Conservation (phyloP, 2,329 filamentous ascomycete genomes). For the Aspergillus ustus region DNA sequence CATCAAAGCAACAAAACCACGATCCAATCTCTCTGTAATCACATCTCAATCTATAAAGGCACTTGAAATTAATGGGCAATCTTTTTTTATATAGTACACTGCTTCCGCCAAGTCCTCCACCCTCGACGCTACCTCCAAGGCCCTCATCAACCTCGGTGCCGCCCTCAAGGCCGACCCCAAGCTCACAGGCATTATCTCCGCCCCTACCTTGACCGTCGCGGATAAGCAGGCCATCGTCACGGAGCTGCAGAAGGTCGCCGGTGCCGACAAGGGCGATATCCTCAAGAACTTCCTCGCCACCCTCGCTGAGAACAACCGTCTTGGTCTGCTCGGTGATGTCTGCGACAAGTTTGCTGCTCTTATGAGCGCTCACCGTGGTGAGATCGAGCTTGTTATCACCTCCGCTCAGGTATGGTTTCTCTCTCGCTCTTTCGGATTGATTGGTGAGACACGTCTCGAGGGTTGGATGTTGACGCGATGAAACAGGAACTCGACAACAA, state of each 20-base stretch:
- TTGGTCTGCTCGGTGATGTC: slow-evolving; percentile 79
- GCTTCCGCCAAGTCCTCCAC: slow-evolving; percentile 85
- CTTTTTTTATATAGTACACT: slow-evolving; percentile 72
- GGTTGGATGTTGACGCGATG: background rate
- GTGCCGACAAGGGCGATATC: slow-evolving; percentile 73
- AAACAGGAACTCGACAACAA: slow-evolving; percentile 79
- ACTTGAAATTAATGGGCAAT: slow-evolving; percentile 18
- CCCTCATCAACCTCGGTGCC: slow-evolving; percentile 71
- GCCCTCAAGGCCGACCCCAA: slow-evolving; percentile 83
- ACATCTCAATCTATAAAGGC: background rate
- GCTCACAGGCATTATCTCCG: slow-evolving; percentile 73
- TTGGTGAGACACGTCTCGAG: background rate
- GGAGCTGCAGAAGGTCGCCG: slow-evolving; percentile 85
- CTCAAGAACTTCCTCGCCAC: slow-evolving; percentile 92
- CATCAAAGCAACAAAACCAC: background rate
- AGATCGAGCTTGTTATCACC: slow-evolving; percentile 91
- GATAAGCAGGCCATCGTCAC: slow-evolving; percentile 87
- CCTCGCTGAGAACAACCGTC: slow-evolving; percentile 94
- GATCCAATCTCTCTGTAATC: background rate
- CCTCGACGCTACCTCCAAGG: slow-evolving; percentile 84
- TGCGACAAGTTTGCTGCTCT: slow-evolving; percentile 84
- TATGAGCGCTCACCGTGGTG: slow-evolving; percentile 86
- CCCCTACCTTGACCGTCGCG: slow-evolving; percentile 74
- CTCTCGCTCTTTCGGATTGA: background rate
- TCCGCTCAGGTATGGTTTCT: slow-evolving; percentile 75